These are phyloP conservation scores for Favolaschia claudopus DNA, from an alignment of 768 basidiomycete genomes.

Conservation along the genomic window DNA sequence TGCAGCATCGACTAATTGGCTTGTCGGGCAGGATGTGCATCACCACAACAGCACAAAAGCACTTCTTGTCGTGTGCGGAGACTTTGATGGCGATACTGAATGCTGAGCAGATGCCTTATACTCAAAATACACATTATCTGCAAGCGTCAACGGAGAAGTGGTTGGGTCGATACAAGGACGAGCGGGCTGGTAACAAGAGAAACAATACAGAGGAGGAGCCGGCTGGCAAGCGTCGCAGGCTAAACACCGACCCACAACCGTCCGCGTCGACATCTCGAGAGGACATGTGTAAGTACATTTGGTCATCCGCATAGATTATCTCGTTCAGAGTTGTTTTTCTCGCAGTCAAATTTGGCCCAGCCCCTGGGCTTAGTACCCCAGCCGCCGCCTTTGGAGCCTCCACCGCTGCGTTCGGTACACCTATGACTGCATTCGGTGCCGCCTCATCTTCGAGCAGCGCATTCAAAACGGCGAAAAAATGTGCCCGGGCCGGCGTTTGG, in stretches of 20 bases:
- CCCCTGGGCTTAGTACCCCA: no score
- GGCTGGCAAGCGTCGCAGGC: background rate
- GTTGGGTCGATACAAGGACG: slow-evolving; percentile 45
- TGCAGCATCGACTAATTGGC: background rate
- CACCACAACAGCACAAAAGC: background rate
- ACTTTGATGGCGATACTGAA: slow-evolving; percentile 39
- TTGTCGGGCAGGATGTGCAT: background rate
- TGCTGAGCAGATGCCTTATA: slow-evolving; percentile 48
- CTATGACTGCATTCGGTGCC: no score
- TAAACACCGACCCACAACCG: background rate
- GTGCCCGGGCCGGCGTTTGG: no score
- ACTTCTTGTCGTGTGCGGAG: slow-evolving; percentile 14
- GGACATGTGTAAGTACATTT: no score
- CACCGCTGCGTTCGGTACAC: no score
- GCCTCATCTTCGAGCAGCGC: no score
- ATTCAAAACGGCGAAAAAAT: no score
- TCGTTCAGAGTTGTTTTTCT: no score
- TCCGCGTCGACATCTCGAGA: background rate
- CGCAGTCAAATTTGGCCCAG: no score
- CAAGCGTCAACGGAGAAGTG: slow-evolving; percentile 41
- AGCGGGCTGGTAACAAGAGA: slow-evolving; percentile 29
- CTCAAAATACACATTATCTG: slow-evolving; percentile 52
- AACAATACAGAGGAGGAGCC: background rate
- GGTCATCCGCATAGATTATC: no score
- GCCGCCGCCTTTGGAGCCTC: no score